Evolutionary conservation across 1,284 basidiomycete species (phyloP).

Genomic region (Trametes polyzona): DNA sequence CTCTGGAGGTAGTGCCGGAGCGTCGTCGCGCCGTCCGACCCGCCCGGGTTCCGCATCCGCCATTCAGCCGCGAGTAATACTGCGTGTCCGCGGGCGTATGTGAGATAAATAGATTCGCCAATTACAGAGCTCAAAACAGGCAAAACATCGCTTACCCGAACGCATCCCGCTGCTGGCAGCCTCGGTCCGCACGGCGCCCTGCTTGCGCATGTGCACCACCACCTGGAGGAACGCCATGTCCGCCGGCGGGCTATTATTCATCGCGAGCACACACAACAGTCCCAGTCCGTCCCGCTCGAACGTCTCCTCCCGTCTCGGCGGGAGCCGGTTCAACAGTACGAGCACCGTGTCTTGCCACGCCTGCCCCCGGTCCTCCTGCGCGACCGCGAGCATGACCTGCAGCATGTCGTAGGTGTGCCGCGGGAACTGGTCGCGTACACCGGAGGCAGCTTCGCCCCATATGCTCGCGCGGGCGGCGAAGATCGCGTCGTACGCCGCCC

Average conservation of each 20-base stretch:
- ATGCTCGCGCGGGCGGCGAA: slow-evolving; percentile 10
- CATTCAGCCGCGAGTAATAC: slow-evolving; percentile 19
- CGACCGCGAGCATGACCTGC: slow-evolving; percentile 7
- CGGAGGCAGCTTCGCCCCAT: slow-evolving; percentile 7
- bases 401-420: slow-evolving; percentile 14
- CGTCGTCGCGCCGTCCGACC: slow-evolving; percentile 11
- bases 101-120: background rate
- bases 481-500: slow-evolving; percentile 11
- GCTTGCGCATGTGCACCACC: slow-evolving; percentile 14
- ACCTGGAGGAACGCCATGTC: slow-evolving; percentile 16
- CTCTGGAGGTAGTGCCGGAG: slow-evolving; percentile 17
- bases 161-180: background rate
- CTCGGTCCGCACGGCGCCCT: background rate
- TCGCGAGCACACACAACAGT: slow-evolving; percentile 11
- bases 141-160: too few species aligned
- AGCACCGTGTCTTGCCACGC: slow-evolving; percentile 3
- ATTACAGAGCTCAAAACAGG: background rate
- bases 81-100: background rate
- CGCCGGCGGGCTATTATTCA: background rate
- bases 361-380: background rate
- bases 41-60: slow-evolving; percentile 11
- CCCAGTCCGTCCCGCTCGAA: slow-evolving; percentile 4
- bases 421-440: slow-evolving; percentile 9
- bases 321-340: slow-evolving; percentile 4
- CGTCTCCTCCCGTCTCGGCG: background rate